phyloP scores from a whole-genome alignment of 225 moss, liverwort and hornwort genomes.

The Physcomitrium patens region DNA sequence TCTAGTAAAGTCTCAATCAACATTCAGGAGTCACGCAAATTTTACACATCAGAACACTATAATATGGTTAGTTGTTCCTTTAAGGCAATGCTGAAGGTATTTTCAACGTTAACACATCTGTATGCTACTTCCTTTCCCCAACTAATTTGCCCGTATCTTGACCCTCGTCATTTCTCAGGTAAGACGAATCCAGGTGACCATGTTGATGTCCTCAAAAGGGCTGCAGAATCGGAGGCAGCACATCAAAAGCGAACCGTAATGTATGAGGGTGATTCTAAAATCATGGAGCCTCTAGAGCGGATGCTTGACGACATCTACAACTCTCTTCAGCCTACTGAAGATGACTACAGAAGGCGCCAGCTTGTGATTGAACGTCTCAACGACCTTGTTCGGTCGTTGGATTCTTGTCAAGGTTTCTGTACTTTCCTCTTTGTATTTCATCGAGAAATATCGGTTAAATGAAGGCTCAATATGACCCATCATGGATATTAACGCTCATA shows the following conservation, averaged over 20 bases:
- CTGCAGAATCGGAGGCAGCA: constrained; percentile 37
- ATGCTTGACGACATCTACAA: constrained; percentile 42
- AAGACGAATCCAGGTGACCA: constrained; percentile 12
- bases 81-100: constrained; percentile 7
- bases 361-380: constrained; percentile 45
- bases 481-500: constrained; percentile 8
- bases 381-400: constrained; percentile 44
- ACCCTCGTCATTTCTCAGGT: constrained; percentile 14
- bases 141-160: constrained; percentile 19
- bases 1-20: background rate
- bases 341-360: constrained; percentile 46
- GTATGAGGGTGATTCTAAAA: constrained; percentile 23
- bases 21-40: no score
- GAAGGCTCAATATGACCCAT: constrained; percentile 8
- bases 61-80: constrained; percentile 5
- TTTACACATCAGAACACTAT: no score
- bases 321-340: constrained; percentile 50
- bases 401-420: constrained; percentile 43
- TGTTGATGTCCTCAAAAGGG: constrained; percentile 29
- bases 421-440: constrained; percentile 18
- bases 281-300: constrained; percentile 43
- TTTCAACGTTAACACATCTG: background rate
- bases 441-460: background rate
- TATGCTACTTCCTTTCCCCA: background rate
- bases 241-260: constrained; percentile 13